A percentile compares a stretch with the other conserved stretches of the same genome.
These are phyloP conservation scores for Sporisorium sorghi DNA, from an alignment of 1,284 basidiomycete genomes.

Conservation along the genomic window DNA sequence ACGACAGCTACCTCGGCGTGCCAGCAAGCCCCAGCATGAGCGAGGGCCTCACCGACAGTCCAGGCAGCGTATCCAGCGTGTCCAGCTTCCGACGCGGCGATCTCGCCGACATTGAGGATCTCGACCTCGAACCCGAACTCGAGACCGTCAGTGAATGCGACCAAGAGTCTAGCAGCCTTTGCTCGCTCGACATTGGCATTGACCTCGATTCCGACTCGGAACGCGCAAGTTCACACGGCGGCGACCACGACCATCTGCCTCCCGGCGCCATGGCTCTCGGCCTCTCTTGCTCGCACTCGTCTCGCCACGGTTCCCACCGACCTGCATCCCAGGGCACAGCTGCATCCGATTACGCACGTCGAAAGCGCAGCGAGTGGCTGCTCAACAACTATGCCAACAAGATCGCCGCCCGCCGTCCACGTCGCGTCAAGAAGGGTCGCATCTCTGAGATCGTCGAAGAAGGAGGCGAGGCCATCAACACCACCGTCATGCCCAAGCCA, in stretches of 20 bases:
- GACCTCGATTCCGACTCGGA: conserved; percentile 56
- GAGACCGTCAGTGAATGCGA: conserved; percentile 64
- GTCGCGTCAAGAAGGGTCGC: conserved; percentile 57
- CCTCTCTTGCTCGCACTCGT: conserved; percentile 12
- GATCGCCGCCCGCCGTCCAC: conserved; percentile 46
- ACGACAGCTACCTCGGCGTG: conserved; percentile 24
- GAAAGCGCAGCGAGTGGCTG: conserved; percentile 54
- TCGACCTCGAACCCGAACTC: conserved; percentile 64
- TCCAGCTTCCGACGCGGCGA: conserved; percentile 62
- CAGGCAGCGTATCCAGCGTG: conserved; percentile 61
- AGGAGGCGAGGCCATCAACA: conserved; percentile 52
- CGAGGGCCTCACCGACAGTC: conserved; percentile 54
- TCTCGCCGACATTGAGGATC: conserved; percentile 64
- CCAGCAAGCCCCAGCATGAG: conserved; percentile 54
- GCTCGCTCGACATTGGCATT: conserved; percentile 52
- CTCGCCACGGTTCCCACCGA: conserved; percentile 22
- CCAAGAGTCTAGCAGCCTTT: conserved; percentile 57
- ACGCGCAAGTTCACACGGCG: conserved; percentile 39
- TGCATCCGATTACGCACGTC: conserved; percentile 49
- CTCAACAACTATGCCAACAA: conserved; percentile 56
- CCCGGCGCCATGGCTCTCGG: conserved; percentile 19
- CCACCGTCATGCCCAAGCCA: conserved; percentile 50
- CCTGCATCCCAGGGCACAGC: conserved; percentile 34
- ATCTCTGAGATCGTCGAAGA: conserved; percentile 63
- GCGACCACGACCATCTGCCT: conserved; percentile 36